Conservation (phyloP, 768 basidiomycete genomes). For the Lactifluus pinguis region DNA sequence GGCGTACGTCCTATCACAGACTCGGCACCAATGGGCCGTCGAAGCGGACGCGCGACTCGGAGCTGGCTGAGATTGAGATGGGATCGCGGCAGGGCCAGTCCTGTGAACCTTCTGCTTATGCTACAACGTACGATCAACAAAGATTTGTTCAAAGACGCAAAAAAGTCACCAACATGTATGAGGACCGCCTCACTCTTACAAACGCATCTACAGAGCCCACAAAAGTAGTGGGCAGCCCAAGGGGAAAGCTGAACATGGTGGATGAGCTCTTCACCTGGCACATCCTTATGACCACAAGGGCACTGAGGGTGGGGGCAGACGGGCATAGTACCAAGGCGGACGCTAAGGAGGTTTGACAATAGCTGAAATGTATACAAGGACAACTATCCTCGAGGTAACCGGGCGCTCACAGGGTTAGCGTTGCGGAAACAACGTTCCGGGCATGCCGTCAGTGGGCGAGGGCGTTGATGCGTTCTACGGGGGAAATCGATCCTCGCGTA, state of each 20-base stretch:
- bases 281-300: conserved; percentile 13
- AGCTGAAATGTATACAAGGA: neutral
- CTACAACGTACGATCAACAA: conserved; percentile 2
- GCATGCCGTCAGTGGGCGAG: neutral
- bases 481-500: neutral
- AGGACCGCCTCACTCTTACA: conserved; percentile 14
- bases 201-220: conserved; percentile 15
- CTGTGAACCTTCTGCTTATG: conserved; percentile 16
- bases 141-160: neutral
- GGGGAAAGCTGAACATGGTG: conserved; percentile 13
- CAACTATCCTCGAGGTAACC: conserved; percentile 7
- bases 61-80: neutral
- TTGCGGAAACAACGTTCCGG: conserved; percentile 9
- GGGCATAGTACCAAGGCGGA: conserved; percentile 6
- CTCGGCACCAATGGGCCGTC: neutral
- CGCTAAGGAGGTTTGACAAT: neutral
- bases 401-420: conserved; percentile 1
- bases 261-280: conserved; percentile 4
- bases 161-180: conserved; percentile 1
- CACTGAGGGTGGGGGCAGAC: conserved; percentile 17
- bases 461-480: neutral
- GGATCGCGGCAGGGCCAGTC: neutral
- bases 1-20: neutral
- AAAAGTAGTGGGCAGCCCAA: conserved; percentile 15
- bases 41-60: neutral